Evolutionary conservation across 2,329 filamentous ascomycete genomes (phyloP).

Genomic region (Aureobasidium sp.): DNA sequence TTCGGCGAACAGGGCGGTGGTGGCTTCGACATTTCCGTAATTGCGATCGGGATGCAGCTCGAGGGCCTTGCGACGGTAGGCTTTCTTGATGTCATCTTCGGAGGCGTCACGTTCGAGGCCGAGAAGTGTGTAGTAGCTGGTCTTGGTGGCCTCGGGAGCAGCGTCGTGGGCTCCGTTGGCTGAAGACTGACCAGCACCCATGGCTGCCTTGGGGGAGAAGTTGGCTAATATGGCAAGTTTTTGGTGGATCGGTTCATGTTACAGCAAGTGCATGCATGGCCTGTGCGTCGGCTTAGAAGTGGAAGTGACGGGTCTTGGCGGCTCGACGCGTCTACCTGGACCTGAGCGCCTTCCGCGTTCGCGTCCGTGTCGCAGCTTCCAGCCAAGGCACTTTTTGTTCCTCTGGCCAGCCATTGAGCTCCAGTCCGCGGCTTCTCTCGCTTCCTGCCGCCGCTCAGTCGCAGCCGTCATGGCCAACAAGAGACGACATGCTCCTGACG

Average conservation of each 20-base stretch:
- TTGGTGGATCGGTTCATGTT: background rate
- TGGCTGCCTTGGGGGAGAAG: conserved; percentile 20
- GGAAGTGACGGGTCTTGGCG: too few relatives aligned
- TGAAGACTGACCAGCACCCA: conserved; percentile 44
- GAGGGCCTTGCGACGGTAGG: conserved; percentile 82
- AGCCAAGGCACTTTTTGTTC: background rate
- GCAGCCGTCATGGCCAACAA: background rate
- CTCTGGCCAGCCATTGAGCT: background rate
- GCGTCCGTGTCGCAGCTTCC: background rate
- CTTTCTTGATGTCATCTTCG: conserved; percentile 90
- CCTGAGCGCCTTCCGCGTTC: too few relatives aligned
- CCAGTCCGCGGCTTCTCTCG: background rate
- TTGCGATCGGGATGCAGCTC: conserved; percentile 95
- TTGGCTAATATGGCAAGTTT: background rate
- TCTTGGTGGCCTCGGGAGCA: conserved; percentile 46
- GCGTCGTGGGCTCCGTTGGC: conserved; percentile 21
- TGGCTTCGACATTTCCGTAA: conserved; percentile 72
- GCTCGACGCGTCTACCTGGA: too few relatives aligned
- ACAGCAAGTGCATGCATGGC: background rate
- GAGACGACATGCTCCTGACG: background rate
- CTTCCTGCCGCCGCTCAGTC: background rate
- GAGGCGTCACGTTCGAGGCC: conserved; percentile 64
- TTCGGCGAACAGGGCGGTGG: conserved; percentile 82
- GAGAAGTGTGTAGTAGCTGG: conserved; percentile 80
- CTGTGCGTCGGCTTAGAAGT: too few relatives aligned